These are phyloP conservation scores for Angomonas ambiguus DNA, from an alignment of 208 protist species.

Conservation along the genomic window DNA sequence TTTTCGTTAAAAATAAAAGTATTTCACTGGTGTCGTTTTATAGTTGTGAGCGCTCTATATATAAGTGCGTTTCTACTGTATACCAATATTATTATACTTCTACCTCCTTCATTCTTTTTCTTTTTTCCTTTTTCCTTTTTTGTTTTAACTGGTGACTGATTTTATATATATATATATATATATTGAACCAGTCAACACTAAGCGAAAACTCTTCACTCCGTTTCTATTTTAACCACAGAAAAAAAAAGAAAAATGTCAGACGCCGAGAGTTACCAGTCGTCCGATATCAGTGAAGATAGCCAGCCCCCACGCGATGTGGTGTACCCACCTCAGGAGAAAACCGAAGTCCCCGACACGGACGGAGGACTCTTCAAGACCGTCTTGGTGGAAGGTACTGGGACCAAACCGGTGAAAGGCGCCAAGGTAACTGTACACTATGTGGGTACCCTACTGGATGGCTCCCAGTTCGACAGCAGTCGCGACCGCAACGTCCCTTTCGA, in stretches of 20 bases:
- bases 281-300: constrained; percentile 51
- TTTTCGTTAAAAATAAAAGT: constrained; percentile 2
- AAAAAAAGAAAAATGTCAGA: constrained; percentile 8
- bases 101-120: constrained; percentile 9
- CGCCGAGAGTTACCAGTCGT: constrained; percentile 14
- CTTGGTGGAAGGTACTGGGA: constrained; percentile 66
- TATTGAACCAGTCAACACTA: not conserved
- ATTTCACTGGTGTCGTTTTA: not conserved
- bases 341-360: constrained; percentile 72
- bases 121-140: constrained; percentile 6
- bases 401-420: constrained; percentile 62
- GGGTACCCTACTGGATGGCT: constrained; percentile 80
- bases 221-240: not conserved
- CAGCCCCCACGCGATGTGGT: constrained; percentile 59
- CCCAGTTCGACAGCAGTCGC: constrained; percentile 87
- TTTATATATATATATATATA: not conserved
- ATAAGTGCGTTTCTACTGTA: too few species aligned
- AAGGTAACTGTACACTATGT: constrained; percentile 90
- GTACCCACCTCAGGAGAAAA: constrained; percentile 64
- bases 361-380: constrained; percentile 77
- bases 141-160: constrained; percentile 10
- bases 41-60: not conserved
- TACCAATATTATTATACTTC: too few species aligned
- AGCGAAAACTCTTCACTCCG: not conserved
- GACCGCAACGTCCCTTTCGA: constrained; percentile 80